Percentiles rank a stretch among this genome's conserved stretches.
phyloP scores from a whole-genome alignment of 2,329 filamentous ascomycete genomes.

The Colletotrichum salicis region DNA sequence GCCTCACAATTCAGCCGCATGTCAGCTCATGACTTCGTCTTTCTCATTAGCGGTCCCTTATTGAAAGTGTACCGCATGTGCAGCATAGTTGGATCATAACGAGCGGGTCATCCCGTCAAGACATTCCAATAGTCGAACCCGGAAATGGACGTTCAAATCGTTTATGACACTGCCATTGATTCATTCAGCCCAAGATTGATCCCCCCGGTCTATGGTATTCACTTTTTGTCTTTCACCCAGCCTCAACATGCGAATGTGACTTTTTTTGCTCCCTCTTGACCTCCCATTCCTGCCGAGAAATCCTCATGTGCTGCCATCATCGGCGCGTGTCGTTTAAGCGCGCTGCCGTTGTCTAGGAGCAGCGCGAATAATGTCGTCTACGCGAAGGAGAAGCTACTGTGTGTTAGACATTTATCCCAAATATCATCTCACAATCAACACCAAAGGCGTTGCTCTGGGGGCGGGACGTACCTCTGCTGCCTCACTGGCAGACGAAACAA shows the following conservation, averaged over 20 bases:
- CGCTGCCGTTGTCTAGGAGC: constrained; percentile 86
- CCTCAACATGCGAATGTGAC: constrained; percentile 26
- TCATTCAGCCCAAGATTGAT: constrained; percentile 33
- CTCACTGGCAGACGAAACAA: constrained; percentile 95
- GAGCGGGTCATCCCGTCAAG: too few relatives aligned
- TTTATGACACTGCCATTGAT: constrained; percentile 34
- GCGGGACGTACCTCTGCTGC: constrained; percentile 83
- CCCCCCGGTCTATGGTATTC: constrained; percentile 34
- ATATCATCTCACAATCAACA: not conserved
- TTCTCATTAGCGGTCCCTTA: too few relatives aligned
- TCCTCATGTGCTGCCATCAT: constrained; percentile 21
- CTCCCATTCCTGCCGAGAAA: constrained; percentile 20
- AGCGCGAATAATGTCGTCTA: constrained; percentile 97
- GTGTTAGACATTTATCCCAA: constrained; percentile 25
- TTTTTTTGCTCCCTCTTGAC: constrained; percentile 9
- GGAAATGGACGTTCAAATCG: not conserved
- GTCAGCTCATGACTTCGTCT: not conserved
- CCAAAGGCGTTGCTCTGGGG: not conserved
- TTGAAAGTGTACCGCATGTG: too few relatives aligned
- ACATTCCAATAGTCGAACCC: not conserved
- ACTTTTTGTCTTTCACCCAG: constrained; percentile 3
- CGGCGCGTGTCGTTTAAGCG: constrained; percentile 60
- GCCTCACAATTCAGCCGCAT: not conserved
- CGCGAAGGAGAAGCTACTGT: constrained; percentile 83
- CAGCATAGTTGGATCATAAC: too few relatives aligned